Evolutionary conservation across 1,139 yeast species (phyloP).

Genomic region (Yamadazyma oceani): DNA sequence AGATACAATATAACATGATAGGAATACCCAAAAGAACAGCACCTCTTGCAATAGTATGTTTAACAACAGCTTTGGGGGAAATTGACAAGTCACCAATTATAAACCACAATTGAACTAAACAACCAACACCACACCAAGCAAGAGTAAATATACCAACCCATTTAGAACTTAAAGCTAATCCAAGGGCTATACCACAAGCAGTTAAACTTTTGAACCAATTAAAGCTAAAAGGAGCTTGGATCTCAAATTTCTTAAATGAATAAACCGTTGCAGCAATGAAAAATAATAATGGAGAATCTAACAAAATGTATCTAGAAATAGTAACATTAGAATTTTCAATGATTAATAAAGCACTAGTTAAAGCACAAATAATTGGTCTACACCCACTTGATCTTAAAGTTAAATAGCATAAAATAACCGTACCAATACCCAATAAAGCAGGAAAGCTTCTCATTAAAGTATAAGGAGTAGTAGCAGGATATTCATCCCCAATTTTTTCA

Average conservation of each 20-base stretch:
- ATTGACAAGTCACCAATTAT: constrained; percentile 80
- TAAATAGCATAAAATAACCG: constrained; percentile 72
- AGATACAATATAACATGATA: constrained; percentile 58
- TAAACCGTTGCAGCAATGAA: constrained; percentile 87
- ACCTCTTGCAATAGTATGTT: constrained; percentile 60
- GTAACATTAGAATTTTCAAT: constrained; percentile 87
- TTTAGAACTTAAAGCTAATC: constrained; percentile 85
- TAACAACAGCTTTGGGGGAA: constrained; percentile 46
- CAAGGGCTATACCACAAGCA: constrained; percentile 79
- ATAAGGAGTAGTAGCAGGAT: constrained; percentile 65
- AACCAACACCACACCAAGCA: constrained; percentile 84
- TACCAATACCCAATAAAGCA: constrained; percentile 77
- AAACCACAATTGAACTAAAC: constrained; percentile 82
- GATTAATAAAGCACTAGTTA: constrained; percentile 65
- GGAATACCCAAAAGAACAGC: constrained; percentile 70
- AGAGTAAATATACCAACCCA: constrained; percentile 97
- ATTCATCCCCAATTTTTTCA: constrained; percentile 65
- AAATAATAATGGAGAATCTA: constrained; percentile 88
- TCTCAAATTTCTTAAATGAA: constrained; percentile 77
- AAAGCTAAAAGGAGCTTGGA: constrained; percentile 67
- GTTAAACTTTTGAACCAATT: constrained; percentile 72
- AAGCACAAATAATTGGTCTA: constrained; percentile 68
- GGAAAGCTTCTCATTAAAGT: constrained; percentile 84
- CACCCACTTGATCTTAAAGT: constrained; percentile 88
- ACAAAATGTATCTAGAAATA: constrained; percentile 82